Evolutionary conservation across 2,329 filamentous ascomycete species (phyloP), one percentile per base, ranked within the genome.

Genomic region (Stagonosporopsis cucurbitacearum): DNA sequence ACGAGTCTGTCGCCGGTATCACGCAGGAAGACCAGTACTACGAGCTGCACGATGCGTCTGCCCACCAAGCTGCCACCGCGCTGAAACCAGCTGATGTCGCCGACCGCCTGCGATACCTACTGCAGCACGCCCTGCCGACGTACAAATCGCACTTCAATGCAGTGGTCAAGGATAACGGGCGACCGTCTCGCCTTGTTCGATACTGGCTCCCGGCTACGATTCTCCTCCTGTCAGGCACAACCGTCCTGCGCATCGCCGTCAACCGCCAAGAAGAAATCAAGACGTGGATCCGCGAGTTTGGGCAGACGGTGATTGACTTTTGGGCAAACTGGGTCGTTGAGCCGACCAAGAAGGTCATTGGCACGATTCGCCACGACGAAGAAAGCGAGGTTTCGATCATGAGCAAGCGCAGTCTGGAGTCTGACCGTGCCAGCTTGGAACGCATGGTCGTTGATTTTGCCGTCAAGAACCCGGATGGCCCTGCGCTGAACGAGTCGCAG

Each of bases 391-490:
- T 99, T 62, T 95, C 94, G 40, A 90, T 99, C 63, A 95, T 99
- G 90, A 97, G 92, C 78, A 91, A 92, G 56, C 89, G 94, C 64
- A 97, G 92, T 64, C 83, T 99, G 20, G 88, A 89, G 72, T 92
- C 93, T 1, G 95, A 99, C 72, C 87, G 92, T 28, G 91, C 92
- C 50, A 97, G 92, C 70, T 80, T 99, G 28, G 94, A 99, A 75
- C 88, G 95, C 43, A 99, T 99, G 95, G 96, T 99, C 4, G 89
- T 99, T 33, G 95, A 98, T 65, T 99, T 99, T 78, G 91, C 93
- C 4, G 79, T 88, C 9, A 92, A 96, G 65, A 92, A 92, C 68
- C 90, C 91, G 1, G 82, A 86, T 49, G 83, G 86, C 25, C 81
- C 81, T 6, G 75, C 82, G 6, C 78, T 93, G 30, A 87, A 82